Base-by-base conservation (phyloP, 352 stramenopile genomes). In the Phytophthora sojae region DNA sequence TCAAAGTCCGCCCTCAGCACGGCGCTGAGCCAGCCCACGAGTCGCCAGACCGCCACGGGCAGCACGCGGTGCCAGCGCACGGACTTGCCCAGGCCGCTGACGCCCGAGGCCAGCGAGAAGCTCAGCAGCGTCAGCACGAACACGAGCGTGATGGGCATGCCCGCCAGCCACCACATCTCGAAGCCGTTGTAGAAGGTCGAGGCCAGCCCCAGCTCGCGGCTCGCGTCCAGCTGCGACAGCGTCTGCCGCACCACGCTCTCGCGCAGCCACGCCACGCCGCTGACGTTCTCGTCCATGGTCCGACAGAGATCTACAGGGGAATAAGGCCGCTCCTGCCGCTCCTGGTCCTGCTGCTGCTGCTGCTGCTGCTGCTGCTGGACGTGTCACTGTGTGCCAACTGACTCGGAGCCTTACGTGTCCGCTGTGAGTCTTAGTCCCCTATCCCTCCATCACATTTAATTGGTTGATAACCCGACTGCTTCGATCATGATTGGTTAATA, bases 101-200 rank as follows among this genome's bases (percentile, higher is more conserved):
- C 64, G 44, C 82, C 81, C 50, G 81, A 86, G 29, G 79, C 83
- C 45, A 94, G 70, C 57, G 85, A 94, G 69, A 94, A 79, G 71
- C 83, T 92, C 45, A 94, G 71, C 52, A 93, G 71, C 61, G 84
- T 92, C 44, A 94, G 75, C 61, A 92, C 61, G 35, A 92, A 91
- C 35, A 88, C 83, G 54, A 94, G 72, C 60, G 78, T 71, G 45
- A 94, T 80, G 58, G 87, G 87, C 87, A 94, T 92, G 35, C 87
- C 87, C 5, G 87, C 87, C 59, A 94, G 81, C 87, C 87, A 94
- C 87, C 87, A 94, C 71, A 94, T 90, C 73, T 94, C 87, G 54
- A 94, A 94, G 74, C 87, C 87, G 63, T 94, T 94, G 79, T 94
- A 81, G 63, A 94, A 83, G 44, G 74, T 80, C 39, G 81, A 61